Percentiles rank a stretch among this genome's conserved stretches.
phyloP scores from a whole-genome alignment of 2,329 filamentous ascomycete species.

The Colletotrichum limetticola region DNA sequence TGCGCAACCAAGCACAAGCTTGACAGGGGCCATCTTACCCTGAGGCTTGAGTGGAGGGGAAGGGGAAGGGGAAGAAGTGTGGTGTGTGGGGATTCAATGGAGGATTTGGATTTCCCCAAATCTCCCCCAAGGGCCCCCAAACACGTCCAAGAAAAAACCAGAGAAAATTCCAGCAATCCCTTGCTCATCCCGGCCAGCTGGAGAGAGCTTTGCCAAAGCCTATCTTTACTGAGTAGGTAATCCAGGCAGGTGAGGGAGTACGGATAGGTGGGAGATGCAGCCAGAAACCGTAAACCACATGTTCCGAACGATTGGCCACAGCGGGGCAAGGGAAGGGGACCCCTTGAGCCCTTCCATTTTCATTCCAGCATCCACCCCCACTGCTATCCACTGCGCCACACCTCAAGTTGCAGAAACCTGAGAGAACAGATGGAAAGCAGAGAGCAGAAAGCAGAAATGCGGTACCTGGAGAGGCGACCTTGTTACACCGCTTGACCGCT shows the following conservation, averaged over 20 bases:
- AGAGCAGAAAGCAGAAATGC: not conserved
- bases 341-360: not conserved
- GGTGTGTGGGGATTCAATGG: constrained; percentile 7
- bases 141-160: not conserved
- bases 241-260: no score
- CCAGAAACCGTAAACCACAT: constrained; percentile 13
- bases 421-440: no score
- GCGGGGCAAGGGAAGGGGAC: constrained; percentile 12
- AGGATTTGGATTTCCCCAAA: not conserved
- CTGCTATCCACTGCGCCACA: constrained; percentile 34
- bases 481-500: constrained; percentile 29
- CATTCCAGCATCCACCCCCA: constrained; percentile 16
- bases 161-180: not conserved
- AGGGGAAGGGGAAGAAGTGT: not conserved
- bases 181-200: not conserved
- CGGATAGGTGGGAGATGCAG: not conserved
- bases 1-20: not conserved
- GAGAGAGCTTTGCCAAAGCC: not conserved
- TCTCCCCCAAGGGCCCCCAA: constrained; percentile 14
- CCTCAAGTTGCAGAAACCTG: not conserved
- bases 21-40: not conserved
- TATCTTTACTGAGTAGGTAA: no score
- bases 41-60: not conserved
- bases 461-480: not conserved
- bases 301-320: constrained; percentile 30